Conservation (phyloP, 1,284 basidiomycete species). For the Ustilago nuda region DNA sequence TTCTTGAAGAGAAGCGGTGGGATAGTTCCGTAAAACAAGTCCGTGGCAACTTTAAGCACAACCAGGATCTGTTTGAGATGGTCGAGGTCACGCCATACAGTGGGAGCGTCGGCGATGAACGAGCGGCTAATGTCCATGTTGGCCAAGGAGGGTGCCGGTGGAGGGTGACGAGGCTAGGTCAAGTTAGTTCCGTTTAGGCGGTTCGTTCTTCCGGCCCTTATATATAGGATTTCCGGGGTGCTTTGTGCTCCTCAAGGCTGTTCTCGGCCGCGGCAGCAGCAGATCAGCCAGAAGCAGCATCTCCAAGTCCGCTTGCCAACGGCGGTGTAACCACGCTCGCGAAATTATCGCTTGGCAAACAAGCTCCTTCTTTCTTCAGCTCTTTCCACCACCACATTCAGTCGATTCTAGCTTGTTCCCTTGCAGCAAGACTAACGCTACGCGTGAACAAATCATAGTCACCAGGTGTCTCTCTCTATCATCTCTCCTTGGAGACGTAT, state of each 20-base stretch:
- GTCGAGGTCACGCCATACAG: conserved; percentile 33
- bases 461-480: no score
- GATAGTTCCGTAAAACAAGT: conserved; percentile 26
- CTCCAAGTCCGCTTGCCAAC: background rate
- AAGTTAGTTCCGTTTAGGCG: no score
- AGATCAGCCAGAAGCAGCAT: no score
- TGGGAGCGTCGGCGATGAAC: conserved; percentile 20
- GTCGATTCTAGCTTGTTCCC: background rate
- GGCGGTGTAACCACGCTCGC: background rate
- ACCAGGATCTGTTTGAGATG: conserved; percentile 25
- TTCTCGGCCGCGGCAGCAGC: background rate
- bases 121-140: conserved; percentile 28
- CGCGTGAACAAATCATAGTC: no score
- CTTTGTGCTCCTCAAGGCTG: background rate
- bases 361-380: background rate
- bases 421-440: no score
- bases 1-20: conserved; percentile 40
- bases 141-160: background rate
- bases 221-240: background rate
- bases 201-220: background rate
- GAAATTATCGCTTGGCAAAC: background rate
- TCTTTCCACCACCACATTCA: background rate
- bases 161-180: no score
- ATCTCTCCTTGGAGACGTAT: no score
- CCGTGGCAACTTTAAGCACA: conserved; percentile 34